Percentiles rank a stretch among this genome's conserved stretches.
Conservation (phyloP, 2,329 filamentous ascomycete genomes). For the Aquanectria penicillioides region DNA sequence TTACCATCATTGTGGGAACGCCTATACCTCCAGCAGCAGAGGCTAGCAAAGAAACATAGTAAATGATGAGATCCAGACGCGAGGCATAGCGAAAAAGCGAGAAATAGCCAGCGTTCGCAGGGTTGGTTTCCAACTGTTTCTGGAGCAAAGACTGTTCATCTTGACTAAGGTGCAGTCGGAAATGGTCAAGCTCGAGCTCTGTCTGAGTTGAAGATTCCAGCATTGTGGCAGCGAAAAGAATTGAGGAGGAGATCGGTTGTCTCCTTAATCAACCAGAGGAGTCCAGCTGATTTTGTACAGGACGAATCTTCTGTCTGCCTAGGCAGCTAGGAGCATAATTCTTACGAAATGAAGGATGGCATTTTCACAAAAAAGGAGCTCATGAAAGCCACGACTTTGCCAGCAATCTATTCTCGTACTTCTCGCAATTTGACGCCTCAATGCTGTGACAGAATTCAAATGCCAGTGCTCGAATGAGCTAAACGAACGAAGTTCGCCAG, state of each 20-base stretch:
- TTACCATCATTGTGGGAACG: conserved; percentile 78
- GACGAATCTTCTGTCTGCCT: too few species aligned
- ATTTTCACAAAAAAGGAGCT: conserved; percentile 60
- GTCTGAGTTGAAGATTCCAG: too few species aligned
- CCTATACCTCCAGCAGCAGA: conserved; percentile 75
- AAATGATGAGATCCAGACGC: conserved; percentile 66
- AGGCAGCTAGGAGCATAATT: too few species aligned
- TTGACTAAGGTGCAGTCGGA: conserved; percentile 47
- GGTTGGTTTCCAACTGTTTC: conserved; percentile 70
- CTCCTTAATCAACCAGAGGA: too few species aligned
- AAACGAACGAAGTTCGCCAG: too few species aligned
- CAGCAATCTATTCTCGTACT: neutral
- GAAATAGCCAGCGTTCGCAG: conserved; percentile 67
- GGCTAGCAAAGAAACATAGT: conserved; percentile 65
- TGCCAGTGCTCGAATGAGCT: too few species aligned
- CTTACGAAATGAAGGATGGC: too few species aligned
- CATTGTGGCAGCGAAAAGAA: too few species aligned
- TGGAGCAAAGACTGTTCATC: conserved; percentile 71
- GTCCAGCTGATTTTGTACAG: too few species aligned
- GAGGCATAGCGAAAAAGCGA: conserved; percentile 74
- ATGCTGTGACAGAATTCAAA: too few species aligned
- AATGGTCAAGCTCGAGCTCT: neutral
- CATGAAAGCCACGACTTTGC: conserved; percentile 60
- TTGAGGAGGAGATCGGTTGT: too few species aligned
- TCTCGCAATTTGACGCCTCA: too few species aligned